Evolutionary conservation across 441 rosid genomes (phyloP), one percentile per base, ranked within the genome.

Genomic region (Manihot esculenta): DNA sequence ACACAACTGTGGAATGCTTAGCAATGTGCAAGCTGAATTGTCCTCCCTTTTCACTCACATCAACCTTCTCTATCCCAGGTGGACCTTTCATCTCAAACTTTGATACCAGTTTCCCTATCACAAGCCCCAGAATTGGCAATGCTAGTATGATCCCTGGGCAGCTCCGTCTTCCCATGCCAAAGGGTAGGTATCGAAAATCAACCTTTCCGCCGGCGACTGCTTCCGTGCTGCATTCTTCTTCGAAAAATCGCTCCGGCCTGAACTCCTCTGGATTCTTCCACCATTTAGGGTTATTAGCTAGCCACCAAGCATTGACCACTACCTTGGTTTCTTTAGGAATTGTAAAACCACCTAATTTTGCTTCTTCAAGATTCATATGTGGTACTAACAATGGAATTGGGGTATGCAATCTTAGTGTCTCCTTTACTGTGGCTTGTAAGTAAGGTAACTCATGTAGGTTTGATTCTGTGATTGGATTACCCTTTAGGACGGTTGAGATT

Each of bases 281-380:
- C 86, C 82, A 80, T 50, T 78, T 69, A 10, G 87, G 88, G 57
- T 83, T 85, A 74, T 84, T 85, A 45, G 92, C 87, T 30, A 87
- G 63, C 92, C 92, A 85, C 92, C 88, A 85, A 4, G 88, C 92
- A 13, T 87, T 85, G 26, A 82, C 85, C 17, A 87, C 84, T 30
- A 87, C 86, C 76, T 87, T 85, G 2, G 88, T 80, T 71, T 87
- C 92, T 62, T 55, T 80, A 7, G 89, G 92, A 54, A 85, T 79
- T 13, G 81, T 84, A 74, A 70, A 85, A 3, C 86, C 83, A 2
- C 85, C 87, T 0, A 87, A 76, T 57, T 82, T 78, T 24, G 86
- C 88, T 71, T 87, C 89, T 59, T 84, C 81, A 3, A 87, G 84
- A 76, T 87, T 87, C 92, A 85, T 85, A 65, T 85, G 89, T 0